A percentile compares a stretch with the other conserved stretches of the same genome.
phyloP scores from a whole-genome alignment of 2,329 filamentous ascomycete species.

The Ophiocordyceps camponoti-rufipedis region DNA sequence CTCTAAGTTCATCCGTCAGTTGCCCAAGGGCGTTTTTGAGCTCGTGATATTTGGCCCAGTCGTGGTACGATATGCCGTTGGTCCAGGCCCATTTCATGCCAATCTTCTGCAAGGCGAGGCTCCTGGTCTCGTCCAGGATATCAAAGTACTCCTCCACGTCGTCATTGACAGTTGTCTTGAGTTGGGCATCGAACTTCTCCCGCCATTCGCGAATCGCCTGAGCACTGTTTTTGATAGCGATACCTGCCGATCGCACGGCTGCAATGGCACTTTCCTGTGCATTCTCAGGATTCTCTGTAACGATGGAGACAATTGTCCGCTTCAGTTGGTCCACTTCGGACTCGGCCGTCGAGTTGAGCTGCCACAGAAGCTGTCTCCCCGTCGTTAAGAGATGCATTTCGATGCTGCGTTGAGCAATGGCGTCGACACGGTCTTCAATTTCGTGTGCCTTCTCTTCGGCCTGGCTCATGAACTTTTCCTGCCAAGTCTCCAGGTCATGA shows the following conservation, averaged over 20 bases:
- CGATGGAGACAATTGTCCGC: slow-evolving; percentile 43
- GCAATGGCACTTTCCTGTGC: slow-evolving; percentile 24
- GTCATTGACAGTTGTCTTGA: slow-evolving; percentile 47
- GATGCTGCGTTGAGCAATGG: slow-evolving; percentile 37
- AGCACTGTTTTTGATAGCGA: slow-evolving; percentile 58
- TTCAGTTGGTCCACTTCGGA: slow-evolving; percentile 49
- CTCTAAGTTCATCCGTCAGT: slow-evolving; percentile 70
- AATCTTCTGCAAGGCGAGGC: slow-evolving; percentile 75
- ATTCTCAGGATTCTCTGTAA: slow-evolving; percentile 24
- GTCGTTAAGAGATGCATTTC: slow-evolving; percentile 44
- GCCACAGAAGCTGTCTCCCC: slow-evolving; percentile 46
- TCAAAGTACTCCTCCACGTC: slow-evolving; percentile 67
- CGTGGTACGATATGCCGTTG: slow-evolving; percentile 87
- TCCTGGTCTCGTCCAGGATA: slow-evolving; percentile 66
- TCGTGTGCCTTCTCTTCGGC: slow-evolving; percentile 62
- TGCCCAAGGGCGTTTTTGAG: slow-evolving; percentile 67
- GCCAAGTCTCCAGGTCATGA: slow-evolving; percentile 68
- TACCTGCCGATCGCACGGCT: slow-evolving; percentile 46
- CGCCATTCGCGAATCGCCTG: slow-evolving; percentile 65
- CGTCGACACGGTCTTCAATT: slow-evolving; percentile 51
- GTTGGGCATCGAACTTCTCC: slow-evolving; percentile 49
- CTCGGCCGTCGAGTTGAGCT: slow-evolving; percentile 50
- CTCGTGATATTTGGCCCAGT: slow-evolving; percentile 90
- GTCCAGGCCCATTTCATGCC: slow-evolving; percentile 94
- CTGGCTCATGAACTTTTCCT: slow-evolving; percentile 70